Conservation (phyloP, 2,329 filamentous ascomycete genomes). For the Neonectria sp. region DNA sequence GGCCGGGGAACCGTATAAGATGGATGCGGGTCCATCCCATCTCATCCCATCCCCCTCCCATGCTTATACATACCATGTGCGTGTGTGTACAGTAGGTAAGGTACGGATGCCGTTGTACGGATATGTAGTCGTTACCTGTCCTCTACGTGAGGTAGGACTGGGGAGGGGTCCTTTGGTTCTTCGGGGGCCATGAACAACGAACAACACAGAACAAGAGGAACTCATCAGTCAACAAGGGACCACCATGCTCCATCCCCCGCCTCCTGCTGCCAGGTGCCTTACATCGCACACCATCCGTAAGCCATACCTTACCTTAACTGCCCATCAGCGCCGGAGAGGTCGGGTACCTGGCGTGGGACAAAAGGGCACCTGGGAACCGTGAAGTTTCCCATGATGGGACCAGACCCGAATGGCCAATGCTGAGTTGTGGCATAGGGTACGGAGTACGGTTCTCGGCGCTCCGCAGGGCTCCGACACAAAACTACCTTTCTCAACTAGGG, state of each 20-base stretch:
- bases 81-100: constrained; percentile 6
- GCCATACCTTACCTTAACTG: background rate
- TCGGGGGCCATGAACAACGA: background rate
- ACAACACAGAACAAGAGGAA: constrained; percentile 2
- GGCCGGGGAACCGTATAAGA: constrained; percentile 36
- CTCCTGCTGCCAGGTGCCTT: background rate
- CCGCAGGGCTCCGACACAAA: background rate
- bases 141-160: background rate
- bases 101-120: background rate
- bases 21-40: constrained; percentile 28
- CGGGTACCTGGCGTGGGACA: background rate
- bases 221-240: constrained; percentile 1
- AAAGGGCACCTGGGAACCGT: background rate
- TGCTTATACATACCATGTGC: constrained; percentile 12
- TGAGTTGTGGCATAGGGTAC: background rate
- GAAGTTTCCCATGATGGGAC: constrained; percentile 3
- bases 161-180: background rate
- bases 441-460: too few species aligned
- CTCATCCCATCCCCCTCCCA: background rate
- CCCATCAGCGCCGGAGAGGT: background rate
- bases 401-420: constrained; percentile 2
- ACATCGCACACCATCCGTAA: background rate
- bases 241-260: background rate
- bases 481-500: background rate
- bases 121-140: constrained; percentile 1